Evolutionary conservation across 345 rosid species (phyloP).

Genomic region (Syzygium grande): DNA sequence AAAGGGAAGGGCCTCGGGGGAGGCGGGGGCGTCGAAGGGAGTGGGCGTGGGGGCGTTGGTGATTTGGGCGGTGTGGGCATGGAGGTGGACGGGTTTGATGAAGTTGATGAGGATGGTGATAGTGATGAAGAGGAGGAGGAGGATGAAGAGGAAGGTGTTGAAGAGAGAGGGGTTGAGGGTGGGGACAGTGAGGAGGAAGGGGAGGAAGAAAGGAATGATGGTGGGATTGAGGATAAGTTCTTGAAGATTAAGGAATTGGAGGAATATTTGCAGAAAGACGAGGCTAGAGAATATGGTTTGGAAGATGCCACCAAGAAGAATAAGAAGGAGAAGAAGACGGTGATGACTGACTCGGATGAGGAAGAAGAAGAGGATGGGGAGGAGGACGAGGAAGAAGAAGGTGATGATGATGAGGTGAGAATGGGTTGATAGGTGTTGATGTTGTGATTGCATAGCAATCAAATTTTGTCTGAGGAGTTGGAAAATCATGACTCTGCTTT

Average conservation of each 20-base stretch:
- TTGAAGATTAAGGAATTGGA: slow-evolving; percentile 74
- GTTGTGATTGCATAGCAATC: background rate
- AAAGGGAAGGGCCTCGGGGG: background rate
- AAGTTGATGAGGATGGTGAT: slow-evolving; percentile 16
- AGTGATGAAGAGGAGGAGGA: slow-evolving; percentile 11
- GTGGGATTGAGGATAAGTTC: slow-evolving; percentile 74
- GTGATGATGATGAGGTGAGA: slow-evolving; percentile 18
- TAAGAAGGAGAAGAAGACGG: slow-evolving; percentile 12
- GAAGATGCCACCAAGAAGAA: slow-evolving; percentile 30
- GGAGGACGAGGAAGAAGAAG: slow-evolving; percentile 17
- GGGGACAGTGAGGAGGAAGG: slow-evolving; percentile 5
- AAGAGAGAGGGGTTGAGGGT: slow-evolving; percentile 7
- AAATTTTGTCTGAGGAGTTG: background rate
- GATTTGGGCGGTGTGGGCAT: slow-evolving; percentile 29
- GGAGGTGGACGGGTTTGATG: slow-evolving; percentile 19
- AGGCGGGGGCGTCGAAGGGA: background rate
- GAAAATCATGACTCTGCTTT: background rate
- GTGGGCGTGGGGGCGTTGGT: slow-evolving; percentile 18
- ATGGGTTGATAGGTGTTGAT: background rate
- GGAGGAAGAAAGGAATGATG: slow-evolving; percentile 4
- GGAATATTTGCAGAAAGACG: slow-evolving; percentile 63
- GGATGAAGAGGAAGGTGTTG: slow-evolving; percentile 5
- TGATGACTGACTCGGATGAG: slow-evolving; percentile 10
- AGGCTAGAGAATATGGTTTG: slow-evolving; percentile 66
- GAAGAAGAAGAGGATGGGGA: slow-evolving; percentile 29